These are phyloP conservation scores for Epichloe scottii DNA, from an alignment of 2,329 filamentous ascomycete species.

Conservation along the genomic window DNA sequence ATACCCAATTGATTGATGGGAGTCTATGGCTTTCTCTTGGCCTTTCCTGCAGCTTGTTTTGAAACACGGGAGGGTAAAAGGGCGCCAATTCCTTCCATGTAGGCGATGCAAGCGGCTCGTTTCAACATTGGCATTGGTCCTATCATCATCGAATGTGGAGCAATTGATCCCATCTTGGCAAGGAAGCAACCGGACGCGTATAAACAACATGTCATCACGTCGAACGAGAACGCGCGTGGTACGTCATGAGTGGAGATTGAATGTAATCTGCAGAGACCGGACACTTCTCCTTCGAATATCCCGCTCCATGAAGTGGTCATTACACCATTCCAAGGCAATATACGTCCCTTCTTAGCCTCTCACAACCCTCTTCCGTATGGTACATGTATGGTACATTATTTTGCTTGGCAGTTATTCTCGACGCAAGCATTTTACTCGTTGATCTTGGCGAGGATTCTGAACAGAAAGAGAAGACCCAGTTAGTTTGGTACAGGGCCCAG, in stretches of 20 bases:
- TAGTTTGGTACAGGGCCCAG: background rate
- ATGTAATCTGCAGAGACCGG: conserved; percentile 13
- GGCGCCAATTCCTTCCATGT: too few relatives aligned
- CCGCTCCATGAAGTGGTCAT: conserved; percentile 1
- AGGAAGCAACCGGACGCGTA: too few relatives aligned
- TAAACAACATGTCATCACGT: background rate
- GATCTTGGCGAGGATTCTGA: conserved; percentile 94
- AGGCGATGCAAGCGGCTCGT: too few relatives aligned
- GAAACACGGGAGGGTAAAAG: too few relatives aligned
- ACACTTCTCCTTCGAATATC: conserved; percentile 7
- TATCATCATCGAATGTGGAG: too few relatives aligned
- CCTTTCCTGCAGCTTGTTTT: too few relatives aligned
- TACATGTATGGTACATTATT: conserved; percentile 25
- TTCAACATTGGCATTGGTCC: too few relatives aligned
- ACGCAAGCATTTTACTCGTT: conserved; percentile 55
- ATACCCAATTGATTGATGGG: background rate
- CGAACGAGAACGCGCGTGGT: background rate
- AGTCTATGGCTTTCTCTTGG: background rate
- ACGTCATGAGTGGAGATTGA: conserved; percentile 17
- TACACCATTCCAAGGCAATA: background rate
- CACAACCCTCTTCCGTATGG: conserved; percentile 14
- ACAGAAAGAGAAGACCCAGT: background rate
- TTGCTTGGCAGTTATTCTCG: background rate
- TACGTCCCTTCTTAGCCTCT: background rate
- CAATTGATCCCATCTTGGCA: too few relatives aligned